Conservation (phyloP, 805 yeast species). For the Saturnispora dispora region DNA sequence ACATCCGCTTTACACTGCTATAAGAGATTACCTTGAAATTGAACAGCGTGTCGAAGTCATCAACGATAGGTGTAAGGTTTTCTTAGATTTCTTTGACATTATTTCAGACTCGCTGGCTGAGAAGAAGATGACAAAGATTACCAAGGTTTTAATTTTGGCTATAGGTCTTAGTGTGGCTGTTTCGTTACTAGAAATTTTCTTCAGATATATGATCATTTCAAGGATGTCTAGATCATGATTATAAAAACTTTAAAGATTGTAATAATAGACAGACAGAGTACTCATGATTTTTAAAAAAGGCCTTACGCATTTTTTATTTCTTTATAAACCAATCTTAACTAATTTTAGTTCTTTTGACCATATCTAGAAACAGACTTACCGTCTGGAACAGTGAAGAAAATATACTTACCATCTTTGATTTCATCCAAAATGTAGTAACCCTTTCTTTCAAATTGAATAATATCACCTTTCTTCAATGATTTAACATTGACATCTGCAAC, state of each 20-base stretch:
- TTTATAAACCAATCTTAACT: background rate
- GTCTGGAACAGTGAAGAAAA: conserved; percentile 91
- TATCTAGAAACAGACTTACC: conserved; percentile 76
- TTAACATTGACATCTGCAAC: conserved; percentile 73
- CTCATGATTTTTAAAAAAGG: background rate
- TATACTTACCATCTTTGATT: conserved; percentile 50
- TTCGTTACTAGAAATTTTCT: conserved; percentile 59
- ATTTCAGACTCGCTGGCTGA: conserved; percentile 93
- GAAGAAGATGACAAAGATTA: conserved; percentile 81
- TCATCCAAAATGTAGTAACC: conserved; percentile 86
- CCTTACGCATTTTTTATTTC: background rate
- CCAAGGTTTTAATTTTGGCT: conserved; percentile 80
- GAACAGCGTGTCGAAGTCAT: conserved; percentile 91
- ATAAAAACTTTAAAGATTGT: background rate
- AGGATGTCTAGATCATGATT: conserved; percentile 2
- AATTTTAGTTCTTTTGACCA: conserved; percentile 46
- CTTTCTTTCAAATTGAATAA: conserved; percentile 93
- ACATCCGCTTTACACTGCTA: conserved; percentile 84
- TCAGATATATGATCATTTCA: conserved; percentile 45
- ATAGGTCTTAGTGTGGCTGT: conserved; percentile 73
- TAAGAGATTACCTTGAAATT: conserved; percentile 86
- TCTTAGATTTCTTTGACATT: conserved; percentile 85
- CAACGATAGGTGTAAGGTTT: conserved; percentile 89
- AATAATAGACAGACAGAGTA: background rate
- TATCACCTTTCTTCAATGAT: conserved; percentile 72